phyloP scores from a whole-genome alignment of 768 basidiomycete genomes.

The Trametes sanguinea region DNA sequence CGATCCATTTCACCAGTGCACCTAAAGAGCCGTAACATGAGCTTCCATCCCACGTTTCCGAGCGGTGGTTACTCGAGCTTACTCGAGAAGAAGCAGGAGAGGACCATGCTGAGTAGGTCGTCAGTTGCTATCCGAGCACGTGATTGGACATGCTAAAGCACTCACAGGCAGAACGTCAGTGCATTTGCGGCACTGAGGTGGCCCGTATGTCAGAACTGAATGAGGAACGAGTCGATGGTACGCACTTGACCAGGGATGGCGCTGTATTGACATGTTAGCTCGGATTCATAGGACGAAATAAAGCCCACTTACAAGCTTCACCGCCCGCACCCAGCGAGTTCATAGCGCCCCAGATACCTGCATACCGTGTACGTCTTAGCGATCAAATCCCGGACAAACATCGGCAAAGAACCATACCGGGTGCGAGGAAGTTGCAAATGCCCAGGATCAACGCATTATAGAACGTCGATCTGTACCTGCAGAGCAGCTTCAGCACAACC shows the following conservation, averaged over 20 bases:
- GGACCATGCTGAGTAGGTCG: neutral
- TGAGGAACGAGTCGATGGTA: neutral
- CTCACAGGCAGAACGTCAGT: slow-evolving; percentile 14
- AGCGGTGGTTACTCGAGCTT: neutral
- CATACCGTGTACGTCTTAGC: neutral
- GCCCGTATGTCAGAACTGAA: neutral
- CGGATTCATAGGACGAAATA: neutral
- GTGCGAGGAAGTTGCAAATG: slow-evolving; percentile 14
- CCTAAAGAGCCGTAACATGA: neutral
- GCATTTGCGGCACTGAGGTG: slow-evolving; percentile 7
- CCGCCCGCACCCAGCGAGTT: slow-evolving; percentile 13
- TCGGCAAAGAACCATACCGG: neutral
- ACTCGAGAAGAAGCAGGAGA: slow-evolving; percentile 15
- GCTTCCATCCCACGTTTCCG: neutral
- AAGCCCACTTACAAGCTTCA: slow-evolving; percentile 4
- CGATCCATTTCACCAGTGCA: slow-evolving; percentile 12
- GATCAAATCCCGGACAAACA: neutral
- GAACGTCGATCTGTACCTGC: slow-evolving; percentile 14
- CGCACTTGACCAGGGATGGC: slow-evolving; percentile 8
- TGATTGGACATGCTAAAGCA: too few species aligned
- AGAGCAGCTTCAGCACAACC: neutral
- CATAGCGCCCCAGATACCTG: slow-evolving; percentile 16
- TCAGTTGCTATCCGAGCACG: neutral
- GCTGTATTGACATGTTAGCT: neutral
- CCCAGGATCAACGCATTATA: slow-evolving; percentile 16